A percentile compares a stretch with the other conserved stretches of the same genome.
These are phyloP conservation scores for Melaleuca quinquenervia DNA, from an alignment of 345 rosid species.

Conservation along the genomic window DNA sequence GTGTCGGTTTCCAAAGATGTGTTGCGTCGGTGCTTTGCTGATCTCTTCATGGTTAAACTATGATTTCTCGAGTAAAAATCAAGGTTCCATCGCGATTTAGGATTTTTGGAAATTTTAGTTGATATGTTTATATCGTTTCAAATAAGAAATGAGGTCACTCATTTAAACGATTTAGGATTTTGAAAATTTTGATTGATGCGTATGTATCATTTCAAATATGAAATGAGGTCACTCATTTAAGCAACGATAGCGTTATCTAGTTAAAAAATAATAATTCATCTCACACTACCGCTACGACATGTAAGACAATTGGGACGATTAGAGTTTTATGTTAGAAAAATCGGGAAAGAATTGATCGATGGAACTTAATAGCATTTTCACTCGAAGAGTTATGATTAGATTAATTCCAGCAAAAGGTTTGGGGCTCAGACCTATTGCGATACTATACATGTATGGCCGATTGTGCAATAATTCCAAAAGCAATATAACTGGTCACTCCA, in stretches of 20 bases:
- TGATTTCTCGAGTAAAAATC: not conserved
- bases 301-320: not conserved
- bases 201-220: not conserved
- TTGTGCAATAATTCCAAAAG: not conserved
- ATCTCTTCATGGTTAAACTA: not conserved
- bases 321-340: rapidly evolving
- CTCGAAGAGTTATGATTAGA: not conserved
- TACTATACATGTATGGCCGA: not conserved
- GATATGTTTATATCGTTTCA: not conserved
- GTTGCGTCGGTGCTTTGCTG: not conserved
- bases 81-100: rapidly evolving
- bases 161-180: not conserved
- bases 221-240: not conserved
- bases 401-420: not conserved
- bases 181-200: not conserved
- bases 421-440: not conserved
- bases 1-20: not conserved
- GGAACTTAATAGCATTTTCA: not conserved
- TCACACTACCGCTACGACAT: rapidly evolving
- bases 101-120: not conserved
- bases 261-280: not conserved
- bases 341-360: not conserved
- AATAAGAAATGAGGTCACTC: rapidly evolving
- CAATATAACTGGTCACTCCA: not conserved
- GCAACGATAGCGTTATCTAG: not conserved